A percentile compares a stretch with the other conserved stretches of the same genome.
Conservation (phyloP, 352 stramenopile genomes). For the Globisporangium recalcitrans region DNA sequence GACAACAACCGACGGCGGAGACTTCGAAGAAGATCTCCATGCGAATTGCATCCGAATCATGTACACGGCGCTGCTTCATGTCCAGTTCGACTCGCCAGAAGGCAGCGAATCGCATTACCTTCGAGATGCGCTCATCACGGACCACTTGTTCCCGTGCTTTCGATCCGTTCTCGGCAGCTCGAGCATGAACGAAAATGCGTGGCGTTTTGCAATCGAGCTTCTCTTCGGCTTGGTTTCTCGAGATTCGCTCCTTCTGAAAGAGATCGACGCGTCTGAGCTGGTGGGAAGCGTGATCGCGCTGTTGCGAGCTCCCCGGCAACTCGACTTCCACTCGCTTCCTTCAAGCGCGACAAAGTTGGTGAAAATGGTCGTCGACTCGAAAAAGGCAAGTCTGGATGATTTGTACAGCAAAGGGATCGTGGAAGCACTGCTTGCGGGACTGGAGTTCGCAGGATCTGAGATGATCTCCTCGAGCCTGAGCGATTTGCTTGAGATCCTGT, state of each 20-base stretch:
- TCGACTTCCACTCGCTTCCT: constrained; percentile 23
- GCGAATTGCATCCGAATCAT: constrained; percentile 51
- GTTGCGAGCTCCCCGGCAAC: constrained; percentile 24
- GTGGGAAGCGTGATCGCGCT: constrained; percentile 25
- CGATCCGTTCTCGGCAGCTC: constrained; percentile 18
- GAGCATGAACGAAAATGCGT: constrained; percentile 36
- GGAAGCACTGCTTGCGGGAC: constrained; percentile 17
- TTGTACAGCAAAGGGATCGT: constrained; percentile 34
- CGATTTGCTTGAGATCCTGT: constrained; percentile 31
- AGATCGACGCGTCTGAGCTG: constrained; percentile 19
- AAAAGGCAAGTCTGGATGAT: constrained; percentile 11
- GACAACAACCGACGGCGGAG: neutral
- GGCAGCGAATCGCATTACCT: constrained; percentile 17
- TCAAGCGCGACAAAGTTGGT: constrained; percentile 31
- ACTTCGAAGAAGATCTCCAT: constrained; percentile 21
- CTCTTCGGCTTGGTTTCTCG: constrained; percentile 38
- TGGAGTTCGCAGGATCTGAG: constrained; percentile 23
- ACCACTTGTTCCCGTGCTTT: constrained; percentile 41
- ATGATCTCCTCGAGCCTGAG: constrained; percentile 14
- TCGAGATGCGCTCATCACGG: constrained; percentile 34
- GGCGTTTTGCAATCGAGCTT: constrained; percentile 44
- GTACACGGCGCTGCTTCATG: constrained; percentile 46
- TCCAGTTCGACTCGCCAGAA: constrained; percentile 23
- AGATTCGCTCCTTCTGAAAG: constrained; percentile 26
- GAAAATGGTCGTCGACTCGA: constrained; percentile 28